Evolutionary conservation across 495 filamentous ascomycete genomes (phyloP), one percentile per base, ranked within the genome.

Genomic region (Paragyromitra xinjiangensis): DNA sequence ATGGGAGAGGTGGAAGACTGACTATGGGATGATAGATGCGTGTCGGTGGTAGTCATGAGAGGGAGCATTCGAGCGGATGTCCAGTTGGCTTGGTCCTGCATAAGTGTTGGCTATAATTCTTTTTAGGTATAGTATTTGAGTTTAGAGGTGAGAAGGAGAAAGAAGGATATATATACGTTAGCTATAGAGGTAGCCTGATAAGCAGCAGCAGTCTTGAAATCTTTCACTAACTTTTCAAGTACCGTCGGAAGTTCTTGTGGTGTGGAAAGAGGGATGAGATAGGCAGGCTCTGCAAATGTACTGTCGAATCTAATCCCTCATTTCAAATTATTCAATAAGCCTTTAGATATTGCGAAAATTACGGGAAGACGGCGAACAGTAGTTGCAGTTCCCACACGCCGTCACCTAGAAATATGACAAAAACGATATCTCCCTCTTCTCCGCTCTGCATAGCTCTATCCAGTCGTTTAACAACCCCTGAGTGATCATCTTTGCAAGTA

Each of bases 51-150:
- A 34, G 61, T 59, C 61, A 77, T 73, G 8, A 77, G 68, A 12
- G 74, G 70, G n/a, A 77, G 69, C 74, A 77, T 66, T 37, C 74
- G 68, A 29, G 74, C 74, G 1, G 74, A 62, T 22, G 74, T 73
- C 74, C 74, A 77, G 29, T 29, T 59, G 5, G 53, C 19, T 73
- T 51, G 68, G 12, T 22, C 53, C 74, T 66, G 11, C 19, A 40
- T 11, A 44, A 59, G 1, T 39, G 6, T 70, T 61, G 2, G 16
- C 8, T 6, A 39, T 59, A 19, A 22, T 24, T 59, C 19, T 19
- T 1, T 39, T 22, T 3, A 14, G n/a, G 16, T 4, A 42, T 56
- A 7, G 1, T 16, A 22, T 45, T 48, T 16, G 8, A 12, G 44
- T 14, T 12, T 12, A 9, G 19, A 2, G 39, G 2, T 24, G 50